A percentile compares a stretch with the other conserved stretches of the same genome.
Conservation (phyloP, 768 basidiomycete genomes). For the Leccinum obscurum region DNA sequence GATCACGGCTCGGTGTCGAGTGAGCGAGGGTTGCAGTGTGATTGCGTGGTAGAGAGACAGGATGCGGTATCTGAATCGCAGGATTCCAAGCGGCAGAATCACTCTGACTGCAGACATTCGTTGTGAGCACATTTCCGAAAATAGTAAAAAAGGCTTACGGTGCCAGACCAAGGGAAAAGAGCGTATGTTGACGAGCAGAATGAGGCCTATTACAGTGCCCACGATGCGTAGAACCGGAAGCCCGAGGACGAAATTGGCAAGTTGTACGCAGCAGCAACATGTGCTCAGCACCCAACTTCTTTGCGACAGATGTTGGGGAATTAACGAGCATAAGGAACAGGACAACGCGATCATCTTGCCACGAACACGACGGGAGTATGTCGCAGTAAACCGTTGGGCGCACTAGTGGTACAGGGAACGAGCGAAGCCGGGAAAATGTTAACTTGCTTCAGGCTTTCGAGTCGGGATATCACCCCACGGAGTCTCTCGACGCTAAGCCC, state of each 20-base stretch:
- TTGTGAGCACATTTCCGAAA: background rate
- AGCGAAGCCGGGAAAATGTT: too few species aligned
- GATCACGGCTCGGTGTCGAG: slow-evolving; percentile 14
- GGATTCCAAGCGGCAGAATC: slow-evolving; percentile 12
- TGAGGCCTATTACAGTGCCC: slow-evolving; percentile 1
- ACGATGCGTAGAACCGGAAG: slow-evolving; percentile 1
- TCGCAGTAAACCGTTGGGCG: background rate
- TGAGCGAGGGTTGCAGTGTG: slow-evolving; percentile 7
- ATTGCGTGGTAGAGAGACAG: slow-evolving; percentile 8
- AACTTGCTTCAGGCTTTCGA: background rate
- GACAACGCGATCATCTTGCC: background rate
- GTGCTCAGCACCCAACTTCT: background rate
- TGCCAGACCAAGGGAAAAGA: slow-evolving; percentile 18
- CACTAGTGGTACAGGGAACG: background rate
- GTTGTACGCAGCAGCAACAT: background rate
- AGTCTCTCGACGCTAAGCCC: too few species aligned
- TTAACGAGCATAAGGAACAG: slow-evolving; percentile 8
- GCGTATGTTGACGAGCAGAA: slow-evolving; percentile 15
- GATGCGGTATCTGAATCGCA: slow-evolving; percentile 11
- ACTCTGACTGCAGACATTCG: slow-evolving; percentile 4
- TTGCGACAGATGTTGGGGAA: background rate
- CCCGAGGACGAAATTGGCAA: background rate
- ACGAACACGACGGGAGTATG: background rate
- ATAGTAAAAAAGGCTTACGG: slow-evolving; percentile 4
- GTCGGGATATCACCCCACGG: background rate